Evolutionary conservation across 306 rosid genomes (phyloP).

Genomic region (Dryas octopetala): DNA sequence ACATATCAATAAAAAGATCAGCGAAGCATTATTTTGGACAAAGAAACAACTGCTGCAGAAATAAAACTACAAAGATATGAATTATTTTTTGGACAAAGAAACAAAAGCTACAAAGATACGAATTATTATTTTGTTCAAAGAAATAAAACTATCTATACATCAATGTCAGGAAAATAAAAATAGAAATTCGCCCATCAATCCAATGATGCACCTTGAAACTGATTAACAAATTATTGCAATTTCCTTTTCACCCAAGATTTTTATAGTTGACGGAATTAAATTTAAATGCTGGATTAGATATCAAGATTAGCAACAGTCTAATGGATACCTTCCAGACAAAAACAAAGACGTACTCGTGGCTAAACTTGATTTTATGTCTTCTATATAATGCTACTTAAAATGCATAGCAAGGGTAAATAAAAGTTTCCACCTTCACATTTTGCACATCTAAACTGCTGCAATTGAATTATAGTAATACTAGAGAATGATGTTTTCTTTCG

Average conservation of each 20-base stretch:
- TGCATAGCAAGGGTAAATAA: too few species aligned
- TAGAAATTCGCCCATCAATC: not conserved
- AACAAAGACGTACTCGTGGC: not conserved
- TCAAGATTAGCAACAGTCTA: not conserved
- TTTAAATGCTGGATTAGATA: not conserved
- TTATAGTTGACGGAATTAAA: not conserved
- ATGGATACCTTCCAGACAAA: not conserved
- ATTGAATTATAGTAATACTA: too few species aligned
- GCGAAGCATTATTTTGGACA: not conserved
- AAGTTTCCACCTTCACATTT: too few species aligned
- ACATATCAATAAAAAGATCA: constrained; percentile 17
- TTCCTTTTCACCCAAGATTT: not conserved
- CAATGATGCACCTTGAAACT: not conserved
- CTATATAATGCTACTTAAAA: too few species aligned
- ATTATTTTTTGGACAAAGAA: too few species aligned
- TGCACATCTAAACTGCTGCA: too few species aligned
- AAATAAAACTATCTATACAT: not conserved
- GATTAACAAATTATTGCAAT: not conserved
- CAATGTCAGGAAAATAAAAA: not conserved
- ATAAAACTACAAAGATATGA: too few species aligned
- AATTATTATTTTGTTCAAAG: not conserved
- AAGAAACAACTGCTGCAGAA: not conserved
- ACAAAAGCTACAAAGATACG: too few species aligned
- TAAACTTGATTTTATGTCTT: too few species aligned
- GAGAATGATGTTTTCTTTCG: too few species aligned